A percentile compares a stretch with the other conserved stretches of the same genome.
These are phyloP conservation scores for Cystobasidium pallidum DNA, from an alignment of 1,284 basidiomycete species.

Conservation along the genomic window DNA sequence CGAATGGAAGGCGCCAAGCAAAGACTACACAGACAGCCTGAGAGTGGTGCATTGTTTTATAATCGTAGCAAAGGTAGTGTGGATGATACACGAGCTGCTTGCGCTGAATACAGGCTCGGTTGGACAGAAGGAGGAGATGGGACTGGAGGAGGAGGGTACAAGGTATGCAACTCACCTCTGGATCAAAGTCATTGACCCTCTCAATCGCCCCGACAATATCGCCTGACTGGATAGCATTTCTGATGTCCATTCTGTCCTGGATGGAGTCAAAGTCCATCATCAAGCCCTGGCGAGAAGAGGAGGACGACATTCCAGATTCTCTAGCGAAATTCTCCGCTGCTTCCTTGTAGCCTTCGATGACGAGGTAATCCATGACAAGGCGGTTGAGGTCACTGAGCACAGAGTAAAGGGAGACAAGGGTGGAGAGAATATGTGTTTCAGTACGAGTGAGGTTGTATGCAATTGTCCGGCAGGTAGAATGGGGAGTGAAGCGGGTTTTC, in stretches of 20 bases:
- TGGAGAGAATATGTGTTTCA: constrained; percentile 50
- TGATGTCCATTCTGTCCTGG: constrained; percentile 88
- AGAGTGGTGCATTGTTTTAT: constrained; percentile 89
- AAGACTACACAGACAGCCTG: constrained; percentile 62
- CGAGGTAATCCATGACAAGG: constrained; percentile 96
- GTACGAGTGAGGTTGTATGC: background rate
- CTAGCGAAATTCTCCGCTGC: constrained; percentile 91
- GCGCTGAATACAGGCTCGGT: constrained; percentile 2
- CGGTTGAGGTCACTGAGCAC: constrained; percentile 80
- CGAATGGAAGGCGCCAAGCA: background rate
- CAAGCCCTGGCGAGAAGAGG: background rate
- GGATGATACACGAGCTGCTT: background rate
- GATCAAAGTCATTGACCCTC: constrained; percentile 90
- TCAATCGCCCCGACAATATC: constrained; percentile 93
- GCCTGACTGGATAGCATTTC: constrained; percentile 88
- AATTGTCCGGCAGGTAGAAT: background rate
- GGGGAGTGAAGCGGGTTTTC: constrained; percentile 27
- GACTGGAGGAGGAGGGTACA: constrained; percentile 24
- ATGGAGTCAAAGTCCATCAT: constrained; percentile 84
- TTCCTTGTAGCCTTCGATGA: constrained; percentile 95
- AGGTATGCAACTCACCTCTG: constrained; percentile 73
- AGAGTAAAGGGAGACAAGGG: background rate
- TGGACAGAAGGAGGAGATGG: constrained; percentile 7
- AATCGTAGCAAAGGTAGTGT: constrained; percentile 38
- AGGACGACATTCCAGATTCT: constrained; percentile 70